A percentile compares a stretch with the other conserved stretches of the same genome.
These are phyloP conservation scores for Epichloe scottii DNA, from an alignment of 2,329 filamentous ascomycete genomes.

Conservation along the genomic window DNA sequence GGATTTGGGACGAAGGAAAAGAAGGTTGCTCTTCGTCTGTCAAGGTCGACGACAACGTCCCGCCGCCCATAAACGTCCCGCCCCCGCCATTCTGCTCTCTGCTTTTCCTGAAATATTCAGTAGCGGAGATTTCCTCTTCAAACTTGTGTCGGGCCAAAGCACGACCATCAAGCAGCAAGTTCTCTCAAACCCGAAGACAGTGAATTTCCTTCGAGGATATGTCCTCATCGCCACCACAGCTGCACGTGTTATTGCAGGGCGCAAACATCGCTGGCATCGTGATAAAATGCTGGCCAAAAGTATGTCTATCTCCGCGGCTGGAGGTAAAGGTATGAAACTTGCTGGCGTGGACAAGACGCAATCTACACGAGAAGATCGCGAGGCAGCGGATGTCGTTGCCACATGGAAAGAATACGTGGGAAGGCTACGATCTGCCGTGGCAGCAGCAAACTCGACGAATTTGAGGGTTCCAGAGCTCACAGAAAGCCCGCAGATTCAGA, in stretches of 20 bases:
- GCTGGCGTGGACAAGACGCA: constrained; percentile 75
- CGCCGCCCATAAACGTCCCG: constrained; percentile 74
- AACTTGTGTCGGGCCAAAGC: constrained; percentile 46
- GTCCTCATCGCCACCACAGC: constrained; percentile 53
- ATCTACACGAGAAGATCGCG: constrained; percentile 69
- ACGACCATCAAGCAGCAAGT: constrained; percentile 48
- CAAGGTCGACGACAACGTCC: constrained; percentile 19
- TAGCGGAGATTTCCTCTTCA: constrained; percentile 53
- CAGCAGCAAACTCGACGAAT: constrained; percentile 46
- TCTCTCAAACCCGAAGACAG: constrained; percentile 47
- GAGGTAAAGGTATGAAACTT: constrained; percentile 82
- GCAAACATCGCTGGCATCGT: constrained; percentile 80
- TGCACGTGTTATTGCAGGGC: constrained; percentile 71
- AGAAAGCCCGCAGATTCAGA: constrained; percentile 55
- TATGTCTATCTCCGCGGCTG: constrained; percentile 74
- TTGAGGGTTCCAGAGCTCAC: constrained; percentile 56
- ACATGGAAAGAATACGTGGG: constrained; percentile 68
- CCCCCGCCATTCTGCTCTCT: constrained; percentile 70
- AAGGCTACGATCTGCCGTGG: constrained; percentile 59
- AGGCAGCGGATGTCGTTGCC: constrained; percentile 63
- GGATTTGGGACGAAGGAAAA: constrained; percentile 39
- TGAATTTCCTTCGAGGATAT: constrained; percentile 52
- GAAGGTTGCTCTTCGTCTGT: constrained; percentile 14
- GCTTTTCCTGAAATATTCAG: constrained; percentile 61
- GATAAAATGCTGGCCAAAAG: constrained; percentile 74